Base-by-base conservation (phyloP, 768 basidiomycete genomes). In the Russula virescens region DNA sequence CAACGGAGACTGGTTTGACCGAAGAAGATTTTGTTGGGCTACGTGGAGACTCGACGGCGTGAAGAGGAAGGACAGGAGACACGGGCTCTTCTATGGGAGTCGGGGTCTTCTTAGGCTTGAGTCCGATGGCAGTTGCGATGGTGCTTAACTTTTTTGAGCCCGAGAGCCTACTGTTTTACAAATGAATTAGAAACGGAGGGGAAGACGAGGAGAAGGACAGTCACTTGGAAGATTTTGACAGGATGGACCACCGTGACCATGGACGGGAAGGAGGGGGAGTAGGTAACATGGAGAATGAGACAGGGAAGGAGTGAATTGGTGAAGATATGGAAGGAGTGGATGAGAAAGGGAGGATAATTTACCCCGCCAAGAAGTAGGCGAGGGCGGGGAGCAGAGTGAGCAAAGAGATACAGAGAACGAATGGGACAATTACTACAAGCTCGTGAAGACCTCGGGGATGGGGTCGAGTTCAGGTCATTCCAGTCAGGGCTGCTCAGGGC, bases 81-180 rank as follows among this genome's bases (percentile, higher is more conserved):
- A 79, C 77, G 42, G 80, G 77, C 53, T 83, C 80, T 61, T 83
- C 79, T 59, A 84, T 81, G 55, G 83, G 74, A 38, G 85, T 72
- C 3, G 79, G 70, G 0, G 82, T 76, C 69, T 86, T 88, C 75
- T 83, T 88, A 23, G 81, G 73, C 71, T 82, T 87, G 69, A 86
- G 75, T 50, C 86, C 85, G 43, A 89, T 81, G 42, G 82, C 85
- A 52, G 81, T 76, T 11, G 82, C 81, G 54, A 89, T 72, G 8
- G 82, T 79, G 62, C 78, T 84, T 69, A 87, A 77, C 64, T 76
- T 81, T 71, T 78, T 73, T 64, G 69, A 57, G 40, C 40, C 26
- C 13, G 58, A 46, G 38, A 28, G 61, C 50, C 58, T 67, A 28
- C 13, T 53, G 9, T 50, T 66, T 50, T 14, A 40, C 16, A 43